Evolutionary conservation across 2,329 filamentous ascomycete genomes (phyloP), one percentile per base, ranked within the genome.

Genomic region (Phialophora macrospora): DNA sequence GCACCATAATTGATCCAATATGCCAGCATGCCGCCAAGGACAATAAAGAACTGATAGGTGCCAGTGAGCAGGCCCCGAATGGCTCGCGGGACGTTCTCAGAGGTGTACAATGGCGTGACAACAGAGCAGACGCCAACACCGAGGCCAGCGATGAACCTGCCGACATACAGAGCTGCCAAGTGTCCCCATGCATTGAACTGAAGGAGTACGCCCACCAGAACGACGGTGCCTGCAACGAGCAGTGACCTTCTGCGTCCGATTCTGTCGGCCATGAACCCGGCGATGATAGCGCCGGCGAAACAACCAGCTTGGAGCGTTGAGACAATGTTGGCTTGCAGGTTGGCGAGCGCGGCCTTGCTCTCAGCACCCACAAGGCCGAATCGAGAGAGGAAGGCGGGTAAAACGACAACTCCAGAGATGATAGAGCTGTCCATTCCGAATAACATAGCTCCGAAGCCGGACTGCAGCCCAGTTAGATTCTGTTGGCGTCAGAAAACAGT

Each of bases 291-390:
- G 34, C 88, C 87, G 61, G 85, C 80, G 75, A 90, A 90, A 68
- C 87, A 89, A 57, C 88, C 88, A 46, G 85, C 88, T 76, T 91
- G 88, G 4, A 91, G 82, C 0, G 86, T 88, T 14, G 88, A 89
- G 38, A 90, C 89, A 65, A 91, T 88, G 73, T 90, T 90, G 70
- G 88, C 86, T 60, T 83, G 83, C 59, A 89, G 78, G 70, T 87
- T 82, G 28, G 84, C 83, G 46, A 78, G 76, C 2, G 76, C 81
- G 2, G 79, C 75, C 32, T 75, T 73, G 60, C 76, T 75, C 20
- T 20, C 55, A 38, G 61, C 55, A 26, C 60, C 55, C 30, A 30
- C 48, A 12, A 66, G 52, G 14, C 63, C 63, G 55, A 66, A 63
- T 12, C 55, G 55, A 6, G 54, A 9, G 24, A 60, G 55, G 51